Evolutionary conservation across 1,284 basidiomycete species (phyloP).

Genomic region (Trametes polyzona): DNA sequence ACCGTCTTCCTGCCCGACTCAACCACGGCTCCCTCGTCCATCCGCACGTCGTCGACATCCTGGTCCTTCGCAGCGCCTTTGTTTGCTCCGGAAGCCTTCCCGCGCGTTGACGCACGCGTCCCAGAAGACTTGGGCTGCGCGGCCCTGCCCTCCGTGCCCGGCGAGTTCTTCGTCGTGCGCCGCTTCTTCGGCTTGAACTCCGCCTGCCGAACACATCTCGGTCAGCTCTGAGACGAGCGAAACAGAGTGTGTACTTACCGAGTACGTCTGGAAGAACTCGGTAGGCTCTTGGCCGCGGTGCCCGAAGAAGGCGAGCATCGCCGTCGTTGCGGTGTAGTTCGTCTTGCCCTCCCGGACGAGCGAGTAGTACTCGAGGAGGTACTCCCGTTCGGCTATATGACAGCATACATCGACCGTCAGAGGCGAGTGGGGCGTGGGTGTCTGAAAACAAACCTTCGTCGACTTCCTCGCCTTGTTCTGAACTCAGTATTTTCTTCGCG

Average conservation of each 20-base stretch:
- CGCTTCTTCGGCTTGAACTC: slow-evolving; percentile 29
- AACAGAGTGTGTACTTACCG: slow-evolving; percentile 3
- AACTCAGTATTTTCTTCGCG: slow-evolving; percentile 25
- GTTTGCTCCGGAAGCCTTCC: no score
- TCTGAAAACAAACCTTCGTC: slow-evolving; percentile 22
- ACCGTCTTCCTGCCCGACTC: no score
- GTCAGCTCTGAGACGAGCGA: neutral
- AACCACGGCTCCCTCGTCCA: no score
- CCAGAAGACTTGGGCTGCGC: no score
- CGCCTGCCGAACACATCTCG: slow-evolving; percentile 4
- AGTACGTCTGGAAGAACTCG: slow-evolving; percentile 33
- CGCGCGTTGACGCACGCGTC: neutral
- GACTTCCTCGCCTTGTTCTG: slow-evolving; percentile 26
- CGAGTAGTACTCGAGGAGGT: slow-evolving; percentile 31
- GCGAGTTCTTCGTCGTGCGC: slow-evolving; percentile 9
- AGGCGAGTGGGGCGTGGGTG: neutral
- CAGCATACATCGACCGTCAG: neutral
- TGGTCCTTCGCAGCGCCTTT: no score
- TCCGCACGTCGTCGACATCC: no score
- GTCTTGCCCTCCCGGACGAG: slow-evolving; percentile 33
- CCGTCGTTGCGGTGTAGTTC: slow-evolving; percentile 27
- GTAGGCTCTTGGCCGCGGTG: slow-evolving; percentile 23
- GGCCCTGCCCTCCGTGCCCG: neutral
- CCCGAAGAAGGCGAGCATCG: slow-evolving; percentile 26
- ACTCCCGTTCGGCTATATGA: slow-evolving; percentile 25